Conservation (phyloP, 2,329 filamentous ascomycete species). For the Orbilia oligospora region DNA sequence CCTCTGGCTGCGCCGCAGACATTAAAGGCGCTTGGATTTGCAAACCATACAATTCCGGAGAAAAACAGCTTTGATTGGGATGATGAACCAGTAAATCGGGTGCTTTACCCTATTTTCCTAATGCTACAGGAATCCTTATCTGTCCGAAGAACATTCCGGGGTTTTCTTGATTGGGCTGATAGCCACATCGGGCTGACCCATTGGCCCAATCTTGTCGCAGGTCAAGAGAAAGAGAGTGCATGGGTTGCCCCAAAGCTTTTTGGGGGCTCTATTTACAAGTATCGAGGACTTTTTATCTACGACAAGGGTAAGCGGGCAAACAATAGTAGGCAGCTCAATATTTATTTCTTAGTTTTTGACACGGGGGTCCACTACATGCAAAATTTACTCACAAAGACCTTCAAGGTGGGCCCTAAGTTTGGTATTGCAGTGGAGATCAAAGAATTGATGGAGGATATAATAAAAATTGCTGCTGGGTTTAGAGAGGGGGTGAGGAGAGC, state of each 20-base stretch:
- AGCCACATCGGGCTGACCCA: constrained; percentile 23
- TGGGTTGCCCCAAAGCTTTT: constrained; percentile 30
- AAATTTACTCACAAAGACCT: not conserved
- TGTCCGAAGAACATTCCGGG: constrained; percentile 14
- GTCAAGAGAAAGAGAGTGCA: not conserved
- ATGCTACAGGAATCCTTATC: constrained; percentile 3
- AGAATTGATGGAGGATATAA: constrained; percentile 25
- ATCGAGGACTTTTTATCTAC: constrained; percentile 5
- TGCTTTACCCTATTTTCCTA: constrained; percentile 8
- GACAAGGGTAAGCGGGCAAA: constrained; percentile 3
- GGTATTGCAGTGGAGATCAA: constrained; percentile 32
- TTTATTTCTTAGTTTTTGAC: not conserved
- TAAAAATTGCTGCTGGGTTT: constrained; percentile 9
- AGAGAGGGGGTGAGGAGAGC: constrained; percentile 17
- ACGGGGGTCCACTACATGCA: not conserved
- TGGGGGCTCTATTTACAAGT: constrained; percentile 8
- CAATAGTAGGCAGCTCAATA: constrained; percentile 11
- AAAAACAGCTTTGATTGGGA: constrained; percentile 1
- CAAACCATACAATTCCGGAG: constrained; percentile 4
- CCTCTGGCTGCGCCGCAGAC: not conserved
- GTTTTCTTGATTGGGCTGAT: constrained; percentile 35
- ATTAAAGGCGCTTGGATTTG: constrained; percentile 19
- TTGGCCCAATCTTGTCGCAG: constrained; percentile 7
- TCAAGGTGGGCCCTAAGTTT: constrained; percentile 25
- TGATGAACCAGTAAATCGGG: constrained; percentile 21